phyloP scores from a whole-genome alignment of 208 protist genomes.

The Trichomonas gallinae region DNA sequence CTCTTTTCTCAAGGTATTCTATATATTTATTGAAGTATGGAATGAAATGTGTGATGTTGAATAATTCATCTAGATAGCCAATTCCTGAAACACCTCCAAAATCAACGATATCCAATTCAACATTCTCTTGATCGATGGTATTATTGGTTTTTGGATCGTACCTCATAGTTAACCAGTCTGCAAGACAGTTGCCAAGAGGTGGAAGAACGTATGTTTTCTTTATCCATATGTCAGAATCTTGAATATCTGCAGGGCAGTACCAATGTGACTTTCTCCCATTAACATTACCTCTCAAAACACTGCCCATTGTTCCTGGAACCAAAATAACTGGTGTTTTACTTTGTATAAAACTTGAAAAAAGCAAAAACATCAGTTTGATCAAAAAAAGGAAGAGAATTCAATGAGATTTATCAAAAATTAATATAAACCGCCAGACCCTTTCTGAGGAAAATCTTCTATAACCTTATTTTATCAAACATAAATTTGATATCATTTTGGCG shows the following conservation, averaged over 20 bases:
- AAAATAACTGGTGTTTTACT: neutral
- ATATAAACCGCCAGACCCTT: neutral
- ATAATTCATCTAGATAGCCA: neutral
- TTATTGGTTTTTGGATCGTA: neutral
- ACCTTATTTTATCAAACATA: too few species aligned
- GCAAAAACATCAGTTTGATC: neutral
- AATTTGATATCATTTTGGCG: too few species aligned
- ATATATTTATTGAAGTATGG: neutral
- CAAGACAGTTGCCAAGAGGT: neutral
- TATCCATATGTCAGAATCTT: neutral
- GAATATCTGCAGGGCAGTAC: neutral
- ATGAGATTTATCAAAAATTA: neutral
- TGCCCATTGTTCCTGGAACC: neutral
- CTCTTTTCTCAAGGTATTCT: neutral
- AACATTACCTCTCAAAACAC: neutral
- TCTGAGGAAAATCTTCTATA: neutral
- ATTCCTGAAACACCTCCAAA: neutral
- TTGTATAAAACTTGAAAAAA: neutral
- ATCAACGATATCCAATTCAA: neutral
- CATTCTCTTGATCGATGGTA: neutral
- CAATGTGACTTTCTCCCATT: neutral
- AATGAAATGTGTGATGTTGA: neutral
- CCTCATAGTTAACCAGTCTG: neutral
- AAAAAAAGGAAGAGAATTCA: neutral
- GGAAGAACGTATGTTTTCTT: neutral